Evolutionary conservation across 2,329 filamentous ascomycete genomes (phyloP), one percentile per base, ranked within the genome.

Genomic region (Pseudocercospora eumusae): DNA sequence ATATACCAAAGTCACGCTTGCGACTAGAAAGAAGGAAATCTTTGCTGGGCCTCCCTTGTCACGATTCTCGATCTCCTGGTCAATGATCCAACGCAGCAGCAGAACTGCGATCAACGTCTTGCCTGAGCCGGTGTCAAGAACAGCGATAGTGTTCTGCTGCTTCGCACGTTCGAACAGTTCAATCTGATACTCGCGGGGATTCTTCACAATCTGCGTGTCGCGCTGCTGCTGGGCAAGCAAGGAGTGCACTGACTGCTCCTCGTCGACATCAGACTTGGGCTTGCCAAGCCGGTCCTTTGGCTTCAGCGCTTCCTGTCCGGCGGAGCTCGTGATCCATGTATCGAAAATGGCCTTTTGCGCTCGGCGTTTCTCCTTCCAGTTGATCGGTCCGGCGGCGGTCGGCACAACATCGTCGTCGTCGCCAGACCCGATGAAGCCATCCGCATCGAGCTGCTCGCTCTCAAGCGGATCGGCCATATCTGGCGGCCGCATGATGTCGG

Each of bases 81-180:
- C 86, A 28, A 98, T 82, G 9, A 86, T 83, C 74, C 96, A 85
- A 42, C 88, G 86, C 23, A 98, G 82, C 4, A 99, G 82, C 2
- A 98, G 82, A 0, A 91, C 92, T 0, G 95, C 93, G 69, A 99
- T 97, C n/a, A 97, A 81, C 0, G 95, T 99, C 77, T 99, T 99
- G 2, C 95, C 95, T 3, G 92, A 92, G 11, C 95, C 92, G n/a
- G 93, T 97, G 71, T 96, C 92, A 0, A 98, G 83, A 0, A 99
- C 95, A 0, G 95, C 93, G 68, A 99, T 96, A 7, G 88, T 90
- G 72, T 99, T 99, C 68, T 88, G 84, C 56, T 84, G 73, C 72
- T 95, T 96, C 3, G 95, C 93, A 66, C 85, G 85, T 74, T 97
- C 91, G 71, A 95, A 98, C 0, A 99, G 83, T 73, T 98, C 93